A percentile compares a stretch with the other conserved stretches of the same genome.
phyloP scores from a whole-genome alignment of 1,284 basidiomycete genomes.

The Tilletia walkeri region DNA sequence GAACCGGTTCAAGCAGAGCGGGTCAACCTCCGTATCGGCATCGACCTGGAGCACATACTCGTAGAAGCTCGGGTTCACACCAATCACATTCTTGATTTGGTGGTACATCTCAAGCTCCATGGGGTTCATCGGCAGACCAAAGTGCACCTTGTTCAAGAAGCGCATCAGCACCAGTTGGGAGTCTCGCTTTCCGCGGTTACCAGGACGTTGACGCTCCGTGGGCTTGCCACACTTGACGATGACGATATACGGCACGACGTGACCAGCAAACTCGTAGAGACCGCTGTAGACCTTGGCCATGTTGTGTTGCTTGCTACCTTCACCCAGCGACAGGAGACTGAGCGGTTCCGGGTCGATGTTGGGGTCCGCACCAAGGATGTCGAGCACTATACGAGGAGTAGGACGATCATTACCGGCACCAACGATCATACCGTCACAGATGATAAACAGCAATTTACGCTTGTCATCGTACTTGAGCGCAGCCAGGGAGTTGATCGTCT shows the following conservation, averaged over 20 bases:
- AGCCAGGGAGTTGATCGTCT: conserved; percentile 90
- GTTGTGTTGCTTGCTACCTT: conserved; percentile 93
- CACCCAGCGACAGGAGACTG: conserved; percentile 87
- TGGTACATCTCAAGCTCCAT: conserved; percentile 97
- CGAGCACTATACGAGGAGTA: conserved; percentile 76
- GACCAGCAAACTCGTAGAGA: conserved; percentile 86
- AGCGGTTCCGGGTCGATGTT: conserved; percentile 91
- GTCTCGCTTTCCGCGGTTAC: conserved; percentile 71
- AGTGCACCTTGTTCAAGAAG: conserved; percentile 98
- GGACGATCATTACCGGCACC: conserved; percentile 76
- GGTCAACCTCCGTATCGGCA: conserved; percentile 85
- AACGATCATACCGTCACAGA: conserved; percentile 98
- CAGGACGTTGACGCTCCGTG: conserved; percentile 84
- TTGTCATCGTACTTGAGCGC: conserved; percentile 97
- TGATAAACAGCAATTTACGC: conserved; percentile 86
- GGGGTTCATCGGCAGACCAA: conserved; percentile 92
- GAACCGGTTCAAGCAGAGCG: conserved; percentile 79
- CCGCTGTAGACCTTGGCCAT: conserved; percentile 98
- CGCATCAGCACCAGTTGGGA: conserved; percentile 95
- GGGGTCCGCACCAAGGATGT: conserved; percentile 91
- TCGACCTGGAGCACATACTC: conserved; percentile 96
- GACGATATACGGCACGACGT: conserved; percentile 93
- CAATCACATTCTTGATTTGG: conserved; percentile 99
- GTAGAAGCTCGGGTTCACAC: conserved; percentile 96
- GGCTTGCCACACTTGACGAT: conserved; percentile 97